Evolutionary conservation across 352 stramenopile genomes (phyloP).

Genomic region (Hyaloperonospora brassicae): DNA sequence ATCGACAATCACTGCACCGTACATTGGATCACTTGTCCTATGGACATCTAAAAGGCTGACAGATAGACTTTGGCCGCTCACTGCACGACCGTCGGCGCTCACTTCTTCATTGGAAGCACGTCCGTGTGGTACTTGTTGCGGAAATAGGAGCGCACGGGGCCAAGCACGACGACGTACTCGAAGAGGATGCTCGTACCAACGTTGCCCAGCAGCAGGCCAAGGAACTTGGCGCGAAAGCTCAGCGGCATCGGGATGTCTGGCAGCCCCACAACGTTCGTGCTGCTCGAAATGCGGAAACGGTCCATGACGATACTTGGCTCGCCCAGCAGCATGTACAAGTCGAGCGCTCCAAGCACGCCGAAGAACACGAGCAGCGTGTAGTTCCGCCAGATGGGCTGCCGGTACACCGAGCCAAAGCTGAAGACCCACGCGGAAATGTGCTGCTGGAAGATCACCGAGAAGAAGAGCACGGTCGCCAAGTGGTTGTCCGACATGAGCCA

Average conservation of each 20-base stretch:
- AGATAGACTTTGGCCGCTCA: too few species aligned
- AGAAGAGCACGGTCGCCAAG: slow-evolving; percentile 27
- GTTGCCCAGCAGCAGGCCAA: slow-evolving; percentile 28
- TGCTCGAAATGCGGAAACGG: slow-evolving; percentile 41
- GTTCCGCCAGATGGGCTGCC: slow-evolving; percentile 38
- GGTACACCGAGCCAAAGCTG: slow-evolving; percentile 41
- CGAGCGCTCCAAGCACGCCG: slow-evolving; percentile 14
- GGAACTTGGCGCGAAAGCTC: slow-evolving; percentile 31
- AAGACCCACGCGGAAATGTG: slow-evolving; percentile 25
- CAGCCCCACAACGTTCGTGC: slow-evolving; percentile 42
- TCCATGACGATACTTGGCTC: slow-evolving; percentile 34
- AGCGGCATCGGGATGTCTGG: slow-evolving; percentile 36
- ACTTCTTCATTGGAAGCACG: slow-evolving; percentile 25
- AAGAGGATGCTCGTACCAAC: slow-evolving; percentile 24
- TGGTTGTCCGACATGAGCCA: slow-evolving; percentile 42
- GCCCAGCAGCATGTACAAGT: slow-evolving; percentile 38
- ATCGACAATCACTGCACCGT: too few species aligned
- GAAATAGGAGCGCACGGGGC: slow-evolving; percentile 29
- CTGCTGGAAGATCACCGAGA: slow-evolving; percentile 29
- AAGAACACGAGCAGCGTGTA: slow-evolving; percentile 32
- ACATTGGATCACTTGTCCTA: too few species aligned
- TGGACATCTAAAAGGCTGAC: too few species aligned
- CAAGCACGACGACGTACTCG: slow-evolving; percentile 33
- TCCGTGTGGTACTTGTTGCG: slow-evolving; percentile 30
- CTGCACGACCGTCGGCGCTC: background rate